These are phyloP conservation scores for Colletotrichum sp. DNA, from an alignment of 2,329 filamentous ascomycete genomes.

Conservation along the genomic window DNA sequence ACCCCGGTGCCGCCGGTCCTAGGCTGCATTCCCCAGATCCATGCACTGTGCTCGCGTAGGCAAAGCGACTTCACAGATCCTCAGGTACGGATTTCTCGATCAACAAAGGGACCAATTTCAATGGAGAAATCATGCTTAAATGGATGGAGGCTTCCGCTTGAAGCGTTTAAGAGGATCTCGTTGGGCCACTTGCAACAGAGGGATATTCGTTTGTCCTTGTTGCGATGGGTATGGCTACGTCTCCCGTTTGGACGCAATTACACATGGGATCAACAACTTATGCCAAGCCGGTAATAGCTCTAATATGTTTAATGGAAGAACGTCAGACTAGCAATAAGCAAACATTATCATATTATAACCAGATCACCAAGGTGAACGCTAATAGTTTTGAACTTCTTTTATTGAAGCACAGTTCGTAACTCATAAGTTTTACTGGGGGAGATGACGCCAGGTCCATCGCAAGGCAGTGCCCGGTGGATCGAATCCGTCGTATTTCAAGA, in stretches of 20 bases:
- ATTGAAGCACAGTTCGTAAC: background rate
- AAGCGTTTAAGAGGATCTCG: too few species aligned
- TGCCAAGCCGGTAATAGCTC: background rate
- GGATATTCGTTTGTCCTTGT: too few species aligned
- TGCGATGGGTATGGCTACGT: too few species aligned
- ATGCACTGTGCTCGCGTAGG: background rate
- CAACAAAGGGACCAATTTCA: too few species aligned
- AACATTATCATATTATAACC: background rate
- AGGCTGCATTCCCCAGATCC: background rate
- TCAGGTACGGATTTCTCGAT: background rate
- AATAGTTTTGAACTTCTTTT: background rate
- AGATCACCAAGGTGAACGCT: too few species aligned
- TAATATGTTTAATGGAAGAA: too few species aligned
- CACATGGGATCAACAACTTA: background rate
- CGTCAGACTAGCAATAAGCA: background rate
- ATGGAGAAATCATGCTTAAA: too few species aligned
- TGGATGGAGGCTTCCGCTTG: too few species aligned
- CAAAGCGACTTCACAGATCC: background rate
- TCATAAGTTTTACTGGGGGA: background rate
- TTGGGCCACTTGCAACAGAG: too few species aligned
- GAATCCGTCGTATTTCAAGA: background rate
- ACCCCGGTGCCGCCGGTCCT: background rate
- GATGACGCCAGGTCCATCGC: background rate
- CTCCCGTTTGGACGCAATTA: background rate
- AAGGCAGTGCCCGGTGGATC: background rate